Evolutionary conservation across 2,329 filamentous ascomycete species (phyloP).

Genomic region (Phialophora macrospora): DNA sequence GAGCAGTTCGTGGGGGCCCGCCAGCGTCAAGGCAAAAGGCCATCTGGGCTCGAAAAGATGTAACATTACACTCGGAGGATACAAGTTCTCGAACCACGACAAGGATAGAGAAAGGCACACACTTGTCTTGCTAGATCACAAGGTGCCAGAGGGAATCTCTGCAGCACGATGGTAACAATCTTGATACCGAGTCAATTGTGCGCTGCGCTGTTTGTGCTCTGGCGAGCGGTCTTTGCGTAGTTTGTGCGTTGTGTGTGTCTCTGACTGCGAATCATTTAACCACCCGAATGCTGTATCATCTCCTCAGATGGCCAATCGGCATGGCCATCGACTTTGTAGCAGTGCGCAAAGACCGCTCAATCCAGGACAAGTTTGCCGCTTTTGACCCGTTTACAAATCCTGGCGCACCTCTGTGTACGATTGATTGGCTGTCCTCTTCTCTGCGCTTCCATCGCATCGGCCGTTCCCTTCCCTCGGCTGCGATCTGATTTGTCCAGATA

Average conservation of each 20-base stretch:
- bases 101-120: background rate
- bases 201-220: background rate
- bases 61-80: constrained; percentile 1
- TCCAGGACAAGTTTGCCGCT: background rate
- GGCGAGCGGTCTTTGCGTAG: background rate
- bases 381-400: background rate
- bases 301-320: background rate
- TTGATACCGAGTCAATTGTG: background rate
- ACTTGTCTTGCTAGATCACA: background rate
- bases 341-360: background rate
- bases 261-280: background rate
- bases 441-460: background rate
- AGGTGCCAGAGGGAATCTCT: background rate
- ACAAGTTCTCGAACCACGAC: background rate
- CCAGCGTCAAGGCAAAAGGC: background rate
- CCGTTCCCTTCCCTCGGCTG: background rate
- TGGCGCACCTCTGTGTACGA: background rate
- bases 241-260: background rate
- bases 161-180: background rate
- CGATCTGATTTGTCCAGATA: constrained; percentile 11
- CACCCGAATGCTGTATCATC: background rate
- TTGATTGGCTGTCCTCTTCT: constrained; percentile 9
- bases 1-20: background rate
- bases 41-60: background rate
- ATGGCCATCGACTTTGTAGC: background rate